Evolutionary conservation across 1,139 yeast genomes (phyloP), one percentile per base, ranked within the genome.

Genomic region (Sugiyamaella novakii): DNA sequence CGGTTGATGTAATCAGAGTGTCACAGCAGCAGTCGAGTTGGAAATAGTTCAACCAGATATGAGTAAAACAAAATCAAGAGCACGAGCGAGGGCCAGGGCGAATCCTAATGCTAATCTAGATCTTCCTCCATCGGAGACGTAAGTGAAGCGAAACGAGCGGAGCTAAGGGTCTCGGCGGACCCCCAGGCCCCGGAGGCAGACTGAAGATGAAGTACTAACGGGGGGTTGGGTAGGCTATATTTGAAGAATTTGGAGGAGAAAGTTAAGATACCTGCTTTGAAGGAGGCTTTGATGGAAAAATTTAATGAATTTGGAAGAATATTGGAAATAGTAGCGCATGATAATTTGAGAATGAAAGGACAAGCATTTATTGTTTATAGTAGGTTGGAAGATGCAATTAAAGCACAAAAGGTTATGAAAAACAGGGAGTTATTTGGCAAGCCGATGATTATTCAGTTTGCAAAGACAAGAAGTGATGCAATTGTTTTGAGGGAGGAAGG

Each of bases 281-380:
- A 77, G 53, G 56, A 62, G 1, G 73, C 71, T 11, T 71, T 87
- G 5, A 54, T 57, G 3, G 61, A 65, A 2, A 54, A 73, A 1
- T 82, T 83, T 41, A 61, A 64, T 2, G 62, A 71, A 12, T 80
- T 73, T 62, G 84, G 87, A 0, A 63, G 69, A 0, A 72, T 85
- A 1, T 56, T 75, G 10, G 79, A 78, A 36, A 68, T 88, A 5
- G 73, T 80, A 1, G 81, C 89, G 0, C 83, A 81, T 54, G 76
- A 76, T 55, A 83, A 81, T 59, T 61, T 86, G 22, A 76, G 74
- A 51, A 74, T 86, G 77, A 75, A 82, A 50, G 96, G 96, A 1
- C 97, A 89, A 66, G 96, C 96, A 1, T 92, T 89, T 66, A 75
- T 92, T 5, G 83, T 91, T 0, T 83, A 81, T 55, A 73, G 69